Percentiles rank a stretch among this genome's conserved stretches.
Conservation (phyloP, 2,329 filamentous ascomycete genomes). For the Talaromyces sp. region DNA sequence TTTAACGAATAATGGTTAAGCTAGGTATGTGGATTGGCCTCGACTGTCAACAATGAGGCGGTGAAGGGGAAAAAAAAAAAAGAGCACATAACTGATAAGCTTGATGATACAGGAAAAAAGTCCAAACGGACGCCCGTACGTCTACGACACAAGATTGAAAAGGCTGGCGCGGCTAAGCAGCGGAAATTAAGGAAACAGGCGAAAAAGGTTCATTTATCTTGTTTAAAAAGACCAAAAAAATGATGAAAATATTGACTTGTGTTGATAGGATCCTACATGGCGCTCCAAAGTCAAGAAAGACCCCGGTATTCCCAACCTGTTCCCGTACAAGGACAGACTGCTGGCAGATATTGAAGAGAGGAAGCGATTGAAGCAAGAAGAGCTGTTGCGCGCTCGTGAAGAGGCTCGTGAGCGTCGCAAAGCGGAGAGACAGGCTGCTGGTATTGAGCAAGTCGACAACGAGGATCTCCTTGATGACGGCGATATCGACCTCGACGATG, state of each 20-base stretch:
- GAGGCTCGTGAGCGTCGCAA: constrained; percentile 50
- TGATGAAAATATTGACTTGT: neutral
- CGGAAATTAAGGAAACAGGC: constrained; percentile 81
- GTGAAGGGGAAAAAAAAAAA: neutral
- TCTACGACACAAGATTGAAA: constrained; percentile 92
- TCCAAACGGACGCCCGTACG: constrained; percentile 90
- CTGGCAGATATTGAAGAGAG: constrained; percentile 92
- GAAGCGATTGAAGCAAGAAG: constrained; percentile 74
- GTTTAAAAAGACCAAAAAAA: neutral
- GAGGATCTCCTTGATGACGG: constrained; percentile 14
- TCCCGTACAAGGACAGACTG: constrained; percentile 95
- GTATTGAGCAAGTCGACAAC: constrained; percentile 25
- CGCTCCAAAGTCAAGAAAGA: constrained; percentile 94
- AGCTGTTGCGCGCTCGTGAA: constrained; percentile 66
- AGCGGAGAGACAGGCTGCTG: constrained; percentile 33
- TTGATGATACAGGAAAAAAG: constrained; percentile 65
- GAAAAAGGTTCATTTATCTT: constrained; percentile 61
- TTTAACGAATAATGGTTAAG: constrained; percentile 35
- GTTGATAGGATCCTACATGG: constrained; percentile 82
- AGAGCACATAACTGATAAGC: constrained; percentile 2
- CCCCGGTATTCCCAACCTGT: constrained; percentile 93
- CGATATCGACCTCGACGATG: constrained; percentile 47
- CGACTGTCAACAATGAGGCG: neutral
- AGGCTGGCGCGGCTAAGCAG: constrained; percentile 84
- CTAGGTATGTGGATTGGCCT: constrained; percentile 26